These are phyloP conservation scores for Fusarium devonianum DNA, from an alignment of 2,329 filamentous ascomycete species.

Conservation along the genomic window DNA sequence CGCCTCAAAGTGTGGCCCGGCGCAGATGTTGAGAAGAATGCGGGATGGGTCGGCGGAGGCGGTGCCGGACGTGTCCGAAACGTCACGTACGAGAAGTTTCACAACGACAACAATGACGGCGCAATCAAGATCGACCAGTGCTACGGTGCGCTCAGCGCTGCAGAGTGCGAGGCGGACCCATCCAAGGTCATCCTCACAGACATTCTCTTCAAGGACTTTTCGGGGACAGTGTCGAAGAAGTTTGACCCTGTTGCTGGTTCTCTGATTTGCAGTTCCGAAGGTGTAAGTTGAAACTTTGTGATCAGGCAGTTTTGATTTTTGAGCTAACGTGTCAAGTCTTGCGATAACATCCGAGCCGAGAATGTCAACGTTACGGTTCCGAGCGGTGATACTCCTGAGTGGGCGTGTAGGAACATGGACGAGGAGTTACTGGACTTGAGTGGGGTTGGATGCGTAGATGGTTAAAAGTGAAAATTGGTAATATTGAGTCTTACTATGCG, in stretches of 20 bases:
- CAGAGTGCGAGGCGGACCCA: slow-evolving; percentile 1
- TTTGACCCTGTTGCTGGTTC: slow-evolving; percentile 36
- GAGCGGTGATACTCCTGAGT: slow-evolving; percentile 51
- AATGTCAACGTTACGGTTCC: slow-evolving; percentile 58
- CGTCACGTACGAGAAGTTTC: slow-evolving; percentile 70
- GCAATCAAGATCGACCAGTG: slow-evolving; percentile 35
- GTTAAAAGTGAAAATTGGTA: neutral
- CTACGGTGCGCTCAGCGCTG: slow-evolving; percentile 12
- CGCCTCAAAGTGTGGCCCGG: slow-evolving; percentile 78
- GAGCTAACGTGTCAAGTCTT: slow-evolving; percentile 28
- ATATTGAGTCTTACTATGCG: neutral
- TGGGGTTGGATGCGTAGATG: slow-evolving; percentile 10
- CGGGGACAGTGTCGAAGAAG: slow-evolving; percentile 29
- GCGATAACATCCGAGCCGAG: slow-evolving; percentile 55
- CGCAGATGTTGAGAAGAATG: slow-evolving; percentile 39
- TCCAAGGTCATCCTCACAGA: slow-evolving; percentile 27
- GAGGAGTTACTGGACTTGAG: slow-evolving; percentile 9
- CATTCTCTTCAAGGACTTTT: slow-evolving; percentile 38
- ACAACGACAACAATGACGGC: slow-evolving; percentile 63
- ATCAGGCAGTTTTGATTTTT: neutral
- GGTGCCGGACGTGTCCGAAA: slow-evolving; percentile 62
- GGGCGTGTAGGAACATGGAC: slow-evolving; percentile 52
- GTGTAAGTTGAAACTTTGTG: slow-evolving; percentile 20
- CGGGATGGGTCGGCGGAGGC: slow-evolving; percentile 65
- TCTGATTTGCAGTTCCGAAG: slow-evolving; percentile 36